These are phyloP conservation scores for Falciphora oryzae DNA, from an alignment of 2,329 filamentous ascomycete species.

Conservation along the genomic window DNA sequence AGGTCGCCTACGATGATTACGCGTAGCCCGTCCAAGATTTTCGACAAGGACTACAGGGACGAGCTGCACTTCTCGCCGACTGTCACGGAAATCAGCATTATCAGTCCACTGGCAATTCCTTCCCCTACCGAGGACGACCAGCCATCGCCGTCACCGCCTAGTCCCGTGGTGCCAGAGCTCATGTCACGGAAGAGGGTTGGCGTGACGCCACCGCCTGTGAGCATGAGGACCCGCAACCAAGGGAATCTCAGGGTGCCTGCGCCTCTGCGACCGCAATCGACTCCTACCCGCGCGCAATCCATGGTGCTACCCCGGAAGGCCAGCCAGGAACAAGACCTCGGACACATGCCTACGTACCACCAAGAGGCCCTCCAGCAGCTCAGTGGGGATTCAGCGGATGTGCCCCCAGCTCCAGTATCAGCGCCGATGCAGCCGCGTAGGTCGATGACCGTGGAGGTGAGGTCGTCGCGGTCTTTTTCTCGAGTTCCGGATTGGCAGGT, in stretches of 20 bases:
- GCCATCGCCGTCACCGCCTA: constrained; percentile 18
- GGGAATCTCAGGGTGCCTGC: constrained; percentile 27
- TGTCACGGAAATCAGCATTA: constrained; percentile 26
- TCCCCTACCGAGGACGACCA: constrained; percentile 1
- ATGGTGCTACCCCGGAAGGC: constrained; percentile 15
- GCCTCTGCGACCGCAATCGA: constrained; percentile 30
- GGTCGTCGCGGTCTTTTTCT: constrained; percentile 11
- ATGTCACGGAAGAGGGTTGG: constrained; percentile 8
- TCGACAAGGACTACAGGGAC: constrained; percentile 10
- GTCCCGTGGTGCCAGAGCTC: constrained; percentile 22
- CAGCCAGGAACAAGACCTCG: constrained; percentile 24
- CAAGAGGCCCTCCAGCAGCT: constrained; percentile 13
- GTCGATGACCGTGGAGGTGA: constrained; percentile 19
- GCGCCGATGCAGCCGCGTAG: constrained; percentile 21
- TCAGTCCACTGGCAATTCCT: constrained; percentile 17
- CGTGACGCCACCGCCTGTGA: constrained; percentile 35
- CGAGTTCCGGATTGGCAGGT: constrained; percentile 23
- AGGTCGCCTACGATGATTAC: no score
- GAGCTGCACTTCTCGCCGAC: constrained; percentile 12
- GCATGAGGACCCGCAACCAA: constrained; percentile 34
- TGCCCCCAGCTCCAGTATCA: constrained; percentile 16
- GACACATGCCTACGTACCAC: constrained; percentile 18
- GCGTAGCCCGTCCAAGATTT: no score
- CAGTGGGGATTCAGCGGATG: not conserved
- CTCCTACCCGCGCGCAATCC: constrained; percentile 20